Conservation (phyloP, 441 rosid species). For the Gossypium davidsonii region DNA sequence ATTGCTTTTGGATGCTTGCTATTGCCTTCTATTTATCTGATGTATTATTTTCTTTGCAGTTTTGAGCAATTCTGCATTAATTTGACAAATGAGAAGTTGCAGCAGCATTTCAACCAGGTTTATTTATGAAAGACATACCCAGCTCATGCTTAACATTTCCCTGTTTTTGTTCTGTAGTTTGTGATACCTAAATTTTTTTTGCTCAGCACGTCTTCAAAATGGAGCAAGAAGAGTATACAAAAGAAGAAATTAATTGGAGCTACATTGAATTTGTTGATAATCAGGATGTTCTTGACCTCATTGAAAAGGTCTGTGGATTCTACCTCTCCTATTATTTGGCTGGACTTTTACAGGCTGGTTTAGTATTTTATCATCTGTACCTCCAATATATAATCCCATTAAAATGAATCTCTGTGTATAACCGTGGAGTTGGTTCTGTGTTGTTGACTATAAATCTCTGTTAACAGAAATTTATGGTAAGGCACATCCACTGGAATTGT, state of each 20-base stretch:
- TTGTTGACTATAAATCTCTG: background rate
- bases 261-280: conserved; percentile 95
- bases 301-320: conserved; percentile 68
- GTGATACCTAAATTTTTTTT: conserved; percentile 12
- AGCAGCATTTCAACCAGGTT: conserved; percentile 98
- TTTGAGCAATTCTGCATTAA: conserved; percentile 99
- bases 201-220: conserved; percentile 95
- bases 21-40: conserved; percentile 19
- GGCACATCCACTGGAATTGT: background rate
- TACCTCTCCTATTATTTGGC: background rate
- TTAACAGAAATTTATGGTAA: background rate
- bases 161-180: conserved; percentile 12
- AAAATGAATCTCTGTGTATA: background rate
- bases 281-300: conserved; percentile 86
- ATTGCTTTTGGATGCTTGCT: conserved; percentile 9
- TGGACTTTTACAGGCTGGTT: background rate
- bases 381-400: background rate
- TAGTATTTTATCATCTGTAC: background rate
- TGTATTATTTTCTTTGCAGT: conserved; percentile 32
- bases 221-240: conserved; percentile 98
- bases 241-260: conserved; percentile 96
- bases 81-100: conserved; percentile 96
- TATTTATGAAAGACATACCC: conserved; percentile 10
- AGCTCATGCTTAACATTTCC: conserved; percentile 10
- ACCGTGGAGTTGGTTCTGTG: background rate